Base-by-base conservation (phyloP, 768 basidiomycete genomes). In the Mycena alexandri region DNA sequence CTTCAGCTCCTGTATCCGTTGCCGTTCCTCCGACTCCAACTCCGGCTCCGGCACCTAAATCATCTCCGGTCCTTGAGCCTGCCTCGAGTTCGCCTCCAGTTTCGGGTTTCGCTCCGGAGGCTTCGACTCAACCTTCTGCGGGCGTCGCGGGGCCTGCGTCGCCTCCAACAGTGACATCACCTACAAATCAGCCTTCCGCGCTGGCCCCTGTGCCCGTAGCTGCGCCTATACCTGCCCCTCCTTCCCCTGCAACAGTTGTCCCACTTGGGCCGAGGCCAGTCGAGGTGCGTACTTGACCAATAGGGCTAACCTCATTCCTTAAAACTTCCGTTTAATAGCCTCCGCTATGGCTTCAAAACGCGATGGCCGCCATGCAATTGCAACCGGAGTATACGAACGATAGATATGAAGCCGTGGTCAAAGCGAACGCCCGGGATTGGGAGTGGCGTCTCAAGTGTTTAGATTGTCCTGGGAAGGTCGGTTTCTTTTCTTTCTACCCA, bases 361-460 rank as follows among this genome's bases (percentile, higher is more conserved):
- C 93, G n/a, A 86, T 92, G 74, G 84, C 86, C 54, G 82, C 80
- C 1, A 87, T 96, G 84, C 89, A 91, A 73, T 77, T 80, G 11
- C 87, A 84, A 78, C 38, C 38, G 14, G 38, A 38, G 3, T 96
- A 94, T 75, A 90, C 91, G 2, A 86, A 93, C 68, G 96, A 98
- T 77, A 87, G 77, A 65, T 96, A 98, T 71, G 92, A 94, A 71
- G 87, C 93, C 19, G 88, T 93, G 36, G 79, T 88, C 34, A 91
- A 88, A 73, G 80, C 85, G 9, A 82, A 83, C 34, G 82, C 86
- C 48, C 83, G 81, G 14, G 84, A 82, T n/a, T 78, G 88, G 7
- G 95, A 97, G 78, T 98, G 96, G 96, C 87, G 94, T 19, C 86
- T 97, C 75, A 95, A 92, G 78, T 98, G 95, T 77, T 75, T 89